Conservation (phyloP, 1,284 basidiomycete genomes). For the Cutaneotrichosporon cavernicola region DNA sequence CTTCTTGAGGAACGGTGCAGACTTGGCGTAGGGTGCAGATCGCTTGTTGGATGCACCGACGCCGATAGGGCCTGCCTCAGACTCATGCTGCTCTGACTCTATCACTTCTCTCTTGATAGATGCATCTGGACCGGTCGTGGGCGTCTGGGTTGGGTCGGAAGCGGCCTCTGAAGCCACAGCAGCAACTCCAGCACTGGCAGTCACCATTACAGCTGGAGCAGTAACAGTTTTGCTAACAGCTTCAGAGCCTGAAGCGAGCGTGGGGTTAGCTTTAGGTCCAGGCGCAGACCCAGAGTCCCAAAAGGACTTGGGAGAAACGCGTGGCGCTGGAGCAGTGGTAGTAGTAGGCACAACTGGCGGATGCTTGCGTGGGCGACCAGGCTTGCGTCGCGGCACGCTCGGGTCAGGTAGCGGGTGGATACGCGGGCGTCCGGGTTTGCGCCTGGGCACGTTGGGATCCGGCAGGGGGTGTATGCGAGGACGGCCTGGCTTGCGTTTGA, state of each 20-base stretch:
- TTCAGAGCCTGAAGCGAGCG: neutral
- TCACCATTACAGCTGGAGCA: neutral
- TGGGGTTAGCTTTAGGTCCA: neutral
- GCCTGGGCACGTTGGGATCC: constrained; percentile 10
- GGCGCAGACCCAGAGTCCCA: neutral
- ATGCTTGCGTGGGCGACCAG: constrained; percentile 9
- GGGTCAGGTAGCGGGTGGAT: constrained; percentile 9
- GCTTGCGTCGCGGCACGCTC: constrained; percentile 2
- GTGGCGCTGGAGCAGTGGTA: neutral
- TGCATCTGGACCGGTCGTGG: neutral
- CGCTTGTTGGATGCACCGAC: neutral
- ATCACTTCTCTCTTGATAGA: neutral
- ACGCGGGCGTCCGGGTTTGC: constrained; percentile 7
- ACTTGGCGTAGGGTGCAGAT: neutral
- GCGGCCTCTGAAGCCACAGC: neutral
- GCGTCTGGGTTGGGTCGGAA: neutral
- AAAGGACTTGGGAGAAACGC: neutral
- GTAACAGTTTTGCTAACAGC: neutral
- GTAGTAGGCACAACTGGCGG: neutral
- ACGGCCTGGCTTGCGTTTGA: constrained; percentile 16
- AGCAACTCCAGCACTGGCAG: too few species aligned
- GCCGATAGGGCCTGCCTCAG: neutral
- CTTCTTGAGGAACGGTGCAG: neutral
- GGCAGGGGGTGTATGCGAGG: constrained; percentile 24
- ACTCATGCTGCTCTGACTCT: neutral